Percentiles rank a stretch among this genome's conserved stretches.
These are phyloP conservation scores for Claviceps arundinis DNA, from an alignment of 2,329 filamentous ascomycete genomes.

Conservation along the genomic window DNA sequence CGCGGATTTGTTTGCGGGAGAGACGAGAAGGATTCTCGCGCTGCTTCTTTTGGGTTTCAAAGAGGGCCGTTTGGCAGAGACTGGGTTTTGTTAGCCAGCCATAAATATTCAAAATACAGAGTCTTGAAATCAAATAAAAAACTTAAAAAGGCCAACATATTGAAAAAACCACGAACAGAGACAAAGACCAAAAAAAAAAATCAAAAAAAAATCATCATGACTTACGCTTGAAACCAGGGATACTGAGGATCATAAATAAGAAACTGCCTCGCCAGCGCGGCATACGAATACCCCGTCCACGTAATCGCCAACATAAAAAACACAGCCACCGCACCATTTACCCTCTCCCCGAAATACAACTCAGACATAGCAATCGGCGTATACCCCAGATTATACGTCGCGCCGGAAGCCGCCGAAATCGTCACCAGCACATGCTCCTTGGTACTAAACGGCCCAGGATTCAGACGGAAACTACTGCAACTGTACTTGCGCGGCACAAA, in stretches of 20 bases:
- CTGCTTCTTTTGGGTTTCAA: conserved; percentile 42
- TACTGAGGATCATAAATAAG: conserved; percentile 42
- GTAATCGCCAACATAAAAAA: conserved; percentile 48
- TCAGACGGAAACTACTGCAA: conserved; percentile 30
- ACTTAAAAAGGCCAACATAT: no score
- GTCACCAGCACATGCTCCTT: conserved; percentile 47
- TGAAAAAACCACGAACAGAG: no score
- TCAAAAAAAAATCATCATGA: not conserved
- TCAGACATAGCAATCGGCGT: conserved; percentile 39
- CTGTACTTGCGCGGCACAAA: conserved; percentile 25
- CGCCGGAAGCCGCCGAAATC: conserved; percentile 38
- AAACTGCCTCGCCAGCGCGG: conserved; percentile 42
- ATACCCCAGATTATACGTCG: conserved; percentile 37
- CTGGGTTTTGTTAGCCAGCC: no score
- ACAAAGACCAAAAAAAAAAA: not conserved
- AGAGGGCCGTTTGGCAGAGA: conserved; percentile 41
- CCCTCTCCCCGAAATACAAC: conserved; percentile 39
- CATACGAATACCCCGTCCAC: conserved; percentile 45
- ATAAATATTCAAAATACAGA: no score
- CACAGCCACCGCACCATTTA: conserved; percentile 39
- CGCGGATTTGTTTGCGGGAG: conserved; percentile 38
- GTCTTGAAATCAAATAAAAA: no score
- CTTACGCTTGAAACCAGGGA: conserved; percentile 26
- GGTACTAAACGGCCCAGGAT: conserved; percentile 42
- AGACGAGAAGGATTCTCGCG: conserved; percentile 33